A percentile compares a stretch with the other conserved stretches of the same genome.
These are phyloP conservation scores for Mrakia hoshinonis DNA, from an alignment of 768 basidiomycete genomes.

Conservation along the genomic window DNA sequence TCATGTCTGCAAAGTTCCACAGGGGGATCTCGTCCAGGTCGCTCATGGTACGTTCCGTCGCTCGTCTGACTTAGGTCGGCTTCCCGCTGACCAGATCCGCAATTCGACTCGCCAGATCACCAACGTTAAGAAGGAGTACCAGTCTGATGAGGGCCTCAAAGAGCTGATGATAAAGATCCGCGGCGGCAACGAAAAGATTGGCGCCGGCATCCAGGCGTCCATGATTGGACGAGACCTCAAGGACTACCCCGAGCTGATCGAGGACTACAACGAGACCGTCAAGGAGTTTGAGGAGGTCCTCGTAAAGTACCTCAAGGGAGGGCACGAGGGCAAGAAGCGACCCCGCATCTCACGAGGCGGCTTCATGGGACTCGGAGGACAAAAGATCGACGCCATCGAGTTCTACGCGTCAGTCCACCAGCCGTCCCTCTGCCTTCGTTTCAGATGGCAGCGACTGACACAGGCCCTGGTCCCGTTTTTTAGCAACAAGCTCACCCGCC, in stretches of 20 bases:
- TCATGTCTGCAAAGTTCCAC: slow-evolving; percentile 56
- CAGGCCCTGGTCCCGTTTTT: background rate
- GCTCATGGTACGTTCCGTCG: slow-evolving; percentile 47
- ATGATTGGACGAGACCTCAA: slow-evolving; percentile 29
- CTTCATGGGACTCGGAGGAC: slow-evolving; percentile 70
- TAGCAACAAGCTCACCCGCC: slow-evolving; percentile 38
- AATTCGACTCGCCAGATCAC: slow-evolving; percentile 44
- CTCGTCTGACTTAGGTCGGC: background rate
- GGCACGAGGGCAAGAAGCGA: slow-evolving; percentile 59
- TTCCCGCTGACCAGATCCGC: background rate
- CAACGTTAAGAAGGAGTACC: slow-evolving; percentile 66
- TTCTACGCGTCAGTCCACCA: slow-evolving; percentile 65
- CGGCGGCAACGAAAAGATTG: slow-evolving; percentile 27
- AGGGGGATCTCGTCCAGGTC: slow-evolving; percentile 90
- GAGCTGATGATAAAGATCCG: slow-evolving; percentile 38
- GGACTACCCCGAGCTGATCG: slow-evolving; percentile 77
- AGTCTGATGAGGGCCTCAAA: slow-evolving; percentile 72
- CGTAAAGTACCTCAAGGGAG: slow-evolving; percentile 80
- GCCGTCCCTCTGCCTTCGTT: background rate
- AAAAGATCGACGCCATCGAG: slow-evolving; percentile 82
- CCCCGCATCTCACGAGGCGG: slow-evolving; percentile 74
- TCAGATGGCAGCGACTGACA: background rate
- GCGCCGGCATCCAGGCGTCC: slow-evolving; percentile 16
- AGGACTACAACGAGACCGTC: slow-evolving; percentile 67
- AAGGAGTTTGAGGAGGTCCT: slow-evolving; percentile 79